phyloP scores from a whole-genome alignment of 2,329 filamentous ascomycete species.

The Epichloe amarillans region DNA sequence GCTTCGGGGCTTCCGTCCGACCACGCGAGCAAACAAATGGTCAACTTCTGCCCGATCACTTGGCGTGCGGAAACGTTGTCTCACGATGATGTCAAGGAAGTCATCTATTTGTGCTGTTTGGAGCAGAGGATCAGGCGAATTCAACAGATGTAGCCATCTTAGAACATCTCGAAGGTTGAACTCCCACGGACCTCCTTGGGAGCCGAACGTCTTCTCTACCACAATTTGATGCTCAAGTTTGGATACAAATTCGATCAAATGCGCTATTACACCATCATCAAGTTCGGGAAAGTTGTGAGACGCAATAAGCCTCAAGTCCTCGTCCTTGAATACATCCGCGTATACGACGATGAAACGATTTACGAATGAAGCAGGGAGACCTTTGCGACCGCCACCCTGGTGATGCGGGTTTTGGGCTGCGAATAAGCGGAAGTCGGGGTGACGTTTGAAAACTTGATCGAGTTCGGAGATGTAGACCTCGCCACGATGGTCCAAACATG shows the following conservation, averaged over 20 bases:
- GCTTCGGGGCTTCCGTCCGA: constrained; percentile 35
- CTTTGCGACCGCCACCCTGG: constrained; percentile 90
- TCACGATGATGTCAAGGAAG: constrained; percentile 70
- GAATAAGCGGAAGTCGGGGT: constrained; percentile 85
- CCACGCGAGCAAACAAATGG: constrained; percentile 52
- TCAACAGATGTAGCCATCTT: constrained; percentile 63
- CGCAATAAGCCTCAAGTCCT: constrained; percentile 75
- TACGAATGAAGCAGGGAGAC: constrained; percentile 87
- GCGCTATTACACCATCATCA: constrained; percentile 42
- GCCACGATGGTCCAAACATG: constrained; percentile 89
- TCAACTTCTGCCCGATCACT: constrained; percentile 54
- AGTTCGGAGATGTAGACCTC: constrained; percentile 93
- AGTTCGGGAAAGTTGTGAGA: constrained; percentile 60
- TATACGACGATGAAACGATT: constrained; percentile 98
- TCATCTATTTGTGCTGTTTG: constrained; percentile 48
- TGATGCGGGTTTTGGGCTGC: constrained; percentile 97
- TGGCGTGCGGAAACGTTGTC: constrained; percentile 70
- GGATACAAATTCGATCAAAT: constrained; percentile 69
- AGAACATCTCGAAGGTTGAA: constrained; percentile 87
- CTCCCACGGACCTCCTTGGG: constrained; percentile 74
- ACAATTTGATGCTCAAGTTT: constrained; percentile 61
- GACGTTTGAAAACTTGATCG: constrained; percentile 83
- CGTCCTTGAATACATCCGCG: constrained; percentile 72
- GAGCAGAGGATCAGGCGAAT: constrained; percentile 42
- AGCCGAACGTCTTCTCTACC: constrained; percentile 42